Percentiles rank a stretch among this genome's conserved stretches.
Conservation (phyloP, 257 asterid species). For the Coffea canephora region DNA sequence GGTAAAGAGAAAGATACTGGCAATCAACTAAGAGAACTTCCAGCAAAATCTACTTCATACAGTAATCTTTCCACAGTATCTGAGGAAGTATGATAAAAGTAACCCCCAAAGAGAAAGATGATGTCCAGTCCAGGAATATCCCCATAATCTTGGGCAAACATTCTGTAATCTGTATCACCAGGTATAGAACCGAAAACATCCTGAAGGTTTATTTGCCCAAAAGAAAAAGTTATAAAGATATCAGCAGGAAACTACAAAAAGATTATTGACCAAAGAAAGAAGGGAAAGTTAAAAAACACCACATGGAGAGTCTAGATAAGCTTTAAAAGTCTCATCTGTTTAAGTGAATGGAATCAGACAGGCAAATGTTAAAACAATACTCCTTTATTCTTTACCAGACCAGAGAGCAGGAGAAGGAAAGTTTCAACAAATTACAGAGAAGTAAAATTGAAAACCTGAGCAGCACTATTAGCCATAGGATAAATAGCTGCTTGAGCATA, state of each 20-base stretch:
- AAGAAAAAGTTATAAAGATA: neutral
- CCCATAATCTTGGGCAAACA: slow-evolving; percentile 85
- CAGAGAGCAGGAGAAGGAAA: neutral
- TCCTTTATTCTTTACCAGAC: neutral
- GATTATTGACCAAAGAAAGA: neutral
- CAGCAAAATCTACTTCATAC: slow-evolving; percentile 75
- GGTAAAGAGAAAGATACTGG: slow-evolving; percentile 18
- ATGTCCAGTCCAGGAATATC: slow-evolving; percentile 97
- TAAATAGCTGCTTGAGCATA: slow-evolving; percentile 85
- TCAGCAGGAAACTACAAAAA: neutral
- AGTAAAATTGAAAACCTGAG: slow-evolving; percentile 63
- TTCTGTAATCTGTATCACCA: slow-evolving; percentile 98
- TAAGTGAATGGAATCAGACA: neutral
- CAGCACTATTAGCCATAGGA: slow-evolving; percentile 98
- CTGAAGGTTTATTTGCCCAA: slow-evolving; percentile 42
- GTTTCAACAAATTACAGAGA: slow-evolving; percentile 8
- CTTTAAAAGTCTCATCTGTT: slow-evolving; percentile 1
- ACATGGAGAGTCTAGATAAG: neutral
- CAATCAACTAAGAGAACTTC: slow-evolving; percentile 33
- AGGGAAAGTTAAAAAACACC: slow-evolving; percentile 1
- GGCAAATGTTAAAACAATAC: neutral
- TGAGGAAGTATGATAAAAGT: slow-evolving; percentile 86
- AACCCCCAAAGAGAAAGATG: slow-evolving; percentile 94
- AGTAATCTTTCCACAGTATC: slow-evolving; percentile 98
- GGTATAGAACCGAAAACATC: slow-evolving; percentile 87